These are phyloP conservation scores for Cydonia oblonga DNA, from an alignment of 331 rosid genomes.

Conservation along the genomic window DNA sequence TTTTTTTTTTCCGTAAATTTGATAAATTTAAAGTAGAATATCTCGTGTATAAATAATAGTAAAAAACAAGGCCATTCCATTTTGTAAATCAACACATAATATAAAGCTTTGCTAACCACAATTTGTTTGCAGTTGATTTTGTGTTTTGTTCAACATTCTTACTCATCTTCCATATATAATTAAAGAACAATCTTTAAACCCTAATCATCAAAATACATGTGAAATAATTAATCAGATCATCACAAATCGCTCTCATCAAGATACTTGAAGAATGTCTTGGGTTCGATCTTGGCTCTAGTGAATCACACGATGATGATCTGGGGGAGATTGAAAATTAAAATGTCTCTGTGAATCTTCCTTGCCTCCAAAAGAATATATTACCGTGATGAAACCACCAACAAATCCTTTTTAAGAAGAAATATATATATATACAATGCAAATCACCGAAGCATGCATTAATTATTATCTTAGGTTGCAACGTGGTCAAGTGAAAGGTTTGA, in stretches of 20 bases:
- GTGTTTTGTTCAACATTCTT: background rate
- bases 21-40: too few species aligned
- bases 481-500: background rate
- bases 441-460: background rate
- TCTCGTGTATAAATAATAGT: too few species aligned
- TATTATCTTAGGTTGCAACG: background rate
- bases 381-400: rapidly evolving
- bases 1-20: too few species aligned
- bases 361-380: rapidly evolving
- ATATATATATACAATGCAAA: too few species aligned
- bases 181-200: background rate
- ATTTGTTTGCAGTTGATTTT: background rate
- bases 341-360: rapidly evolving
- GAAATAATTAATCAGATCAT: background rate
- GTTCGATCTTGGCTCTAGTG: too few species aligned
- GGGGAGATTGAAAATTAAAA: too few species aligned
- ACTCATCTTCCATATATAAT: background rate
- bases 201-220: background rate
- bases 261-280: too few species aligned
- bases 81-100: background rate
- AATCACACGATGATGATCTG: too few species aligned
- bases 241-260: background rate
- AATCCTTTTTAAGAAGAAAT: too few species aligned
- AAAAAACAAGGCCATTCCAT: too few species aligned
- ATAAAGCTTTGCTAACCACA: background rate